Conservation (phyloP, 768 basidiomycete species). For the Fomitopsis serialis region DNA sequence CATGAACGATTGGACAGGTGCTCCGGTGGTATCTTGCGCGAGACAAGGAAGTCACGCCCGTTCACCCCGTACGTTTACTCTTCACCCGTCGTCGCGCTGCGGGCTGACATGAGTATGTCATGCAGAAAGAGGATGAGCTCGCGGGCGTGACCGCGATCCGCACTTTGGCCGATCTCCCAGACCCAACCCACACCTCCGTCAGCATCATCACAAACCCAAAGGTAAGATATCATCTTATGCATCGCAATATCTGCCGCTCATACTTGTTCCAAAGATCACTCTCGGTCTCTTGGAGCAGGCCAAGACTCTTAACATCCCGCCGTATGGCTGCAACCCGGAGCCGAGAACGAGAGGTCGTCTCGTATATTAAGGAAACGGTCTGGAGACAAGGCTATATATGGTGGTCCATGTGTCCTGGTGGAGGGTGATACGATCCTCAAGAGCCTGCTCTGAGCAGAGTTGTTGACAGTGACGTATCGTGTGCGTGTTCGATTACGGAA, state of each 20-base stretch:
- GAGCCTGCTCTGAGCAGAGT: slow-evolving; percentile 8
- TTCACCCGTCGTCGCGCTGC: neutral
- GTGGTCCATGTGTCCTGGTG: slow-evolving; percentile 79
- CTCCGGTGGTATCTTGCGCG: slow-evolving; percentile 72
- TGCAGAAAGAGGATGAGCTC: slow-evolving; percentile 63
- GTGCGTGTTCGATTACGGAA: no score
- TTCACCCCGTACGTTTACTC: slow-evolving; percentile 57
- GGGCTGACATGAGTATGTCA: neutral
- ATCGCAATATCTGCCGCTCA: neutral
- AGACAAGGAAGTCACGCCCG: slow-evolving; percentile 55
- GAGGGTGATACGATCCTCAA: slow-evolving; percentile 56
- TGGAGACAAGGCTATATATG: slow-evolving; percentile 64
- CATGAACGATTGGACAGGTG: no score
- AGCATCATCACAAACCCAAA: slow-evolving; percentile 77
- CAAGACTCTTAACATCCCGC: slow-evolving; percentile 64
- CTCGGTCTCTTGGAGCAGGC: slow-evolving; percentile 61
- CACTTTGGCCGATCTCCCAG: slow-evolving; percentile 49
- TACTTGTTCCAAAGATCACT: slow-evolving; percentile 47
- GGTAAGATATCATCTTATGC: slow-evolving; percentile 28
- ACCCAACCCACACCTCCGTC: slow-evolving; percentile 63
- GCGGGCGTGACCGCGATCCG: slow-evolving; percentile 57
- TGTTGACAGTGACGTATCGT: neutral
- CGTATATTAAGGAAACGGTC: slow-evolving; percentile 64
- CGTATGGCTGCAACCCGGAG: slow-evolving; percentile 89
- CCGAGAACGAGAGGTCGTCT: slow-evolving; percentile 61